A percentile compares a stretch with the other conserved stretches of the same genome.
phyloP scores from a whole-genome alignment of 495 filamentous ascomycete species.

The Daldinia loculata region DNA sequence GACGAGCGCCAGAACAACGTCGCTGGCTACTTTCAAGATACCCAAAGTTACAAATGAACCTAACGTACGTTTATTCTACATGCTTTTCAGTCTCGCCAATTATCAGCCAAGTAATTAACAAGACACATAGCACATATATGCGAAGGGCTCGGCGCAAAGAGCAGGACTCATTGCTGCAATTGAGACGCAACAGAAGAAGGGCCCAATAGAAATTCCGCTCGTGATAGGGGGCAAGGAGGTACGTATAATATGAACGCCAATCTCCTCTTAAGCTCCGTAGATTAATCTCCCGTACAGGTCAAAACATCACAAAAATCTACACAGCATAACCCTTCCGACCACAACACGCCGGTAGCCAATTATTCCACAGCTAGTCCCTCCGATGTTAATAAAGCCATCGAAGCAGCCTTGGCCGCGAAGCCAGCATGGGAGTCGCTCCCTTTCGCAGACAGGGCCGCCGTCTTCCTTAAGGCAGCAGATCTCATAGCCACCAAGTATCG shows the following conservation, averaged over 20 bases:
- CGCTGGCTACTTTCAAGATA: conserved; percentile 81
- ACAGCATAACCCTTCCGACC: conserved; percentile 80
- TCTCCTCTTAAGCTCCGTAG: background rate
- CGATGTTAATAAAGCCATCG: conserved; percentile 79
- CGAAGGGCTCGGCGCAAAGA: conserved; percentile 80
- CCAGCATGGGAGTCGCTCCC: conserved; percentile 80
- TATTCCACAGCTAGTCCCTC: conserved; percentile 78
- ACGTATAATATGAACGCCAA: conserved; percentile 5
- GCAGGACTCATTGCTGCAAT: conserved; percentile 76
- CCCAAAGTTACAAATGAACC: conserved; percentile 91
- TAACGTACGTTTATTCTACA: conserved; percentile 70
- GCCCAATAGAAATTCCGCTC: conserved; percentile 76
- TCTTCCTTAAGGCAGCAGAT: conserved; percentile 94
- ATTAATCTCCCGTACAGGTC: conserved; percentile 49
- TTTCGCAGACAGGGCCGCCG: conserved; percentile 88
- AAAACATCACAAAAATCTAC: conserved; percentile 59
- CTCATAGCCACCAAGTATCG: conserved; percentile 88
- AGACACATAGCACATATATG: conserved; percentile 77
- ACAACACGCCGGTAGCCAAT: conserved; percentile 74
- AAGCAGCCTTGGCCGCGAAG: conserved; percentile 82
- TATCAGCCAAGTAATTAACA: conserved; percentile 34
- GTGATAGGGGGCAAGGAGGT: conserved; percentile 83
- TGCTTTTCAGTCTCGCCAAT: background rate
- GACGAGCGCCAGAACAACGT: conserved; percentile 42
- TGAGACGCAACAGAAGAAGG: conserved; percentile 64